Percentiles rank a stretch among this genome's conserved stretches.
Conservation (phyloP, 257 asterid species). For the Euphrasia confusa region DNA sequence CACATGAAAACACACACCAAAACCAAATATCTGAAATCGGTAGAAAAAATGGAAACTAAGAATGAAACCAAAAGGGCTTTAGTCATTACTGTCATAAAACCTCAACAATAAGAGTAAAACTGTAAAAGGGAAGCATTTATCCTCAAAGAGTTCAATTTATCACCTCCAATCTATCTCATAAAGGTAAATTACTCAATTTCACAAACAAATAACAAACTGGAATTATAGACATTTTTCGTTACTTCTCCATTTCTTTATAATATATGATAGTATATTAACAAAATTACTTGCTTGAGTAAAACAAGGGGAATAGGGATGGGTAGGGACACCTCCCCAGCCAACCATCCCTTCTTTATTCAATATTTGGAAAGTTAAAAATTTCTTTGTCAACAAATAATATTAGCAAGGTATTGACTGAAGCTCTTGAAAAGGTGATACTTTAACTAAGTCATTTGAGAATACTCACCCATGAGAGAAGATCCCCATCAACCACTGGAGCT, state of each 20-base stretch:
- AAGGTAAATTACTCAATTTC: background rate
- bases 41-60: no score
- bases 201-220: background rate
- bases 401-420: background rate
- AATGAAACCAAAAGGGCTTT: background rate
- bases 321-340: background rate
- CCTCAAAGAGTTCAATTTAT: background rate
- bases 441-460: slow-evolving; percentile 12
- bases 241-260: background rate
- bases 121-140: background rate
- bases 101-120: background rate
- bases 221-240: background rate
- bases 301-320: background rate
- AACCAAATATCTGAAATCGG: no score
- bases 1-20: no score
- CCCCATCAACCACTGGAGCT: slow-evolving; percentile 87
- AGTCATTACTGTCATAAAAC: background rate
- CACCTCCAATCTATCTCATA: background rate
- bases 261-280: background rate
- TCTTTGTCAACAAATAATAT: background rate
- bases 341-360: background rate
- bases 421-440: background rate
- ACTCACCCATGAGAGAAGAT: slow-evolving; percentile 80
- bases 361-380: background rate
- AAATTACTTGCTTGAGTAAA: background rate